Base-by-base conservation (phyloP, 306 rosid species). In the Delonix regia region DNA sequence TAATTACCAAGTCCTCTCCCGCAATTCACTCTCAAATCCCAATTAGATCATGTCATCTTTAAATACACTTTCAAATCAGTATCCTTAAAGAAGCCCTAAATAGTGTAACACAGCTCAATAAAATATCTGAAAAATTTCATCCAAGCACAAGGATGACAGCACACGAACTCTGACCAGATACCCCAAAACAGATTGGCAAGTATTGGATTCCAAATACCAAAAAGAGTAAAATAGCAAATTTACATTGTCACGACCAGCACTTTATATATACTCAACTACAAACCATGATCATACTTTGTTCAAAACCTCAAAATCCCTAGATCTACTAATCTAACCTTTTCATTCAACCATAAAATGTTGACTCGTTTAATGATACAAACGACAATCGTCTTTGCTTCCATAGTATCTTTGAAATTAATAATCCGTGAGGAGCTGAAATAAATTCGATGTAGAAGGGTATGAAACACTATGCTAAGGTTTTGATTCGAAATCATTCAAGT, bases 281-380 rank as follows among this genome's bases (percentile, higher is more conserved):
- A 30, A 28, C n/a, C 75, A 70, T 18, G 45, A 70, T 70, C 75
- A 70, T 36, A 48, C 7, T 47, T 4, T 48, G 62, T 30, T 45
- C 28, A 2, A 36, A 70, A 70, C 45, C 75, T 49, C 44, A 49
- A 18, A 48, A 70, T 7, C 62, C 61, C 21, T 49, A 70, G 75
- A 70, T 70, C 75, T 49, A 70, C 28, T 28, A 49, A 53, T 53
- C 30, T 21, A 9, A 53, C 30, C 61, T 53, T 53, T 9, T 60
- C 41, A 27, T n/a, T n/a, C n/a, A n/a, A n/a, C n/a, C n/a, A n/a
- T n/a, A n/a, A n/a, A n/a, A n/a, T n/a, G n/a, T n/a, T n/a, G n/a
- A n/a, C n/a, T n/a, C n/a, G n/a, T n/a, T 30, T n/a, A 27, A 49
- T 5, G 28, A 70, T 30, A 36, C 44, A 16, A 70, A 18, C 28